phyloP scores from a whole-genome alignment of 2,329 filamentous ascomycete genomes.

The Plectosphaerella plurivora region DNA sequence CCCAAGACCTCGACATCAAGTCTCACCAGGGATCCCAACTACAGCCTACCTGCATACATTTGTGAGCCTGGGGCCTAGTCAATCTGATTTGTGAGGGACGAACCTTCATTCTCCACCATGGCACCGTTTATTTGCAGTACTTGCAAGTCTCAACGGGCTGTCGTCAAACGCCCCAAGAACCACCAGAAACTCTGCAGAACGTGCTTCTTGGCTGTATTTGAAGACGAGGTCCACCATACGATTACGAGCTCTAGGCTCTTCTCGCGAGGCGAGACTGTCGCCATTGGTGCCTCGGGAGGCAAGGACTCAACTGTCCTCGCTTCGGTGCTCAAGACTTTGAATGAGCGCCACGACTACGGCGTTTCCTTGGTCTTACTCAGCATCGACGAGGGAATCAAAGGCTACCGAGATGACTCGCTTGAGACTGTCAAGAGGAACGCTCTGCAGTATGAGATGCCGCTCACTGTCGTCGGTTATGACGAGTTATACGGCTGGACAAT shows the following conservation, averaged over 20 bases:
- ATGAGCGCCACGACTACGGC: slow-evolving; percentile 83
- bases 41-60: too few species aligned
- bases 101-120: slow-evolving; percentile 46
- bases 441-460: slow-evolving; percentile 80
- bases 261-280: slow-evolving; percentile 75
- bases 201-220: slow-evolving; percentile 86
- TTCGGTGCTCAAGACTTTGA: slow-evolving; percentile 89
- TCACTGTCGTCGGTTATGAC: slow-evolving; percentile 89
- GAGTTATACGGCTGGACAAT: slow-evolving; percentile 98
- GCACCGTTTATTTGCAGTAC: slow-evolving; percentile 70
- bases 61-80: too few species aligned
- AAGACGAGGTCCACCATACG: slow-evolving; percentile 90
- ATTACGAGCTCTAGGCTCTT: slow-evolving; percentile 82
- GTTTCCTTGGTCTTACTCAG: slow-evolving; percentile 82
- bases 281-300: slow-evolving; percentile 92
- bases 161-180: slow-evolving; percentile 93
- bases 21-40: too few species aligned
- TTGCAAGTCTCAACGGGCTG: slow-evolving; percentile 72
- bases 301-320: slow-evolving; percentile 97
- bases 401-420: slow-evolving; percentile 91
- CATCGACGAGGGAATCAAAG: slow-evolving; percentile 96
- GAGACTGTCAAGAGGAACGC: slow-evolving; percentile 97
- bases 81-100: too few species aligned
- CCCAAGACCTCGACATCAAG: too few species aligned
- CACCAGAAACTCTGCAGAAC: slow-evolving; percentile 85